Base-by-base conservation (phyloP, 768 basidiomycete genomes). In the Calocybe gangraenosa region DNA sequence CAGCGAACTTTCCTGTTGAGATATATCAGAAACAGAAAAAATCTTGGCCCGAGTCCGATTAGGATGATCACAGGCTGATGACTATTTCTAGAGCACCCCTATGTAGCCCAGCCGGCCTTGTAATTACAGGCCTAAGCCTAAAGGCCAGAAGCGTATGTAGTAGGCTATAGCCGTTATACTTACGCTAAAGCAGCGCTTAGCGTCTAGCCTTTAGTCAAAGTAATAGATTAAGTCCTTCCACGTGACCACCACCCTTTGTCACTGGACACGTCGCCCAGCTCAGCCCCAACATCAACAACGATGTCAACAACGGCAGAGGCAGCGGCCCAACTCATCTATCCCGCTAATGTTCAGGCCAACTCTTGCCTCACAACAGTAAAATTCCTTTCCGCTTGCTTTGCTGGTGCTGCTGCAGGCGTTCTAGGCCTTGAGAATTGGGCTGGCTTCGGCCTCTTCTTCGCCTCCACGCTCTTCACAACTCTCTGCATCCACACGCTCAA, bases 371-470 rank as follows among this genome's bases (percentile, higher is more conserved):
- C 69, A 47, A 83, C 75, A 40, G 74, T 87, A 58, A 91, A 91
- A 57, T 92, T 92, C 66, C 62, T 92, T 31, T 79, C 88, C 7
- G 71, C 90, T 7, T 90, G 86, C 65, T 89, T 92, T 58, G 79
- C 90, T 15, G 93, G 93, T 32, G 87, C 91, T 0, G 82, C 83
- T 1, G 89, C 92, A 0, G 93, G 93, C 21, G 83, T 93, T 48
- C 81, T 96, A 8, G 93, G 93, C 17, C 78, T 95, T 18, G 81
- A 89, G 58, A 94, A 93, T 64, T 80, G 79, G 71, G 68, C 72
- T 37, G 93, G 93, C 17, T 94, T 95, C 62, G 73, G 78, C 23
- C 66, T 94, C 51, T 93, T 96, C 68, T 58, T 82, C 43, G 56
- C 69, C 18, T 76, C 89, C 0, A 84, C 82, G 2, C 60, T 89